These are phyloP conservation scores for Vitis rupestris DNA, from an alignment of 164 flowering plant genomes.

Conservation along the genomic window DNA sequence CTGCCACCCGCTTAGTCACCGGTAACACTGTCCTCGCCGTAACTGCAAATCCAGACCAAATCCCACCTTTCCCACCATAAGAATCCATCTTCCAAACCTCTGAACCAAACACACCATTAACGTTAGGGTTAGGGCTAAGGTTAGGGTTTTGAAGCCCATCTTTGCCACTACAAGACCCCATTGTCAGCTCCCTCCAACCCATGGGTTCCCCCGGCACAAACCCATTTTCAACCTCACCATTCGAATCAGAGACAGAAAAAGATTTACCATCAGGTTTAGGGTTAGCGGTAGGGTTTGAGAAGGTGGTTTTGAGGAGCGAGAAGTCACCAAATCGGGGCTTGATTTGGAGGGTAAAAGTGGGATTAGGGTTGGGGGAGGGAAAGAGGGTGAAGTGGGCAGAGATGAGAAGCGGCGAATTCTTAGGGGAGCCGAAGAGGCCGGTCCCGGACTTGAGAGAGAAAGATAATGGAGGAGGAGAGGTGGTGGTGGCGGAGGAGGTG, in stretches of 20 bases:
- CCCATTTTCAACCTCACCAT: slow-evolving; percentile 11
- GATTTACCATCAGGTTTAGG: not conserved
- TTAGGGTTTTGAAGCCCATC: slow-evolving; percentile 11
- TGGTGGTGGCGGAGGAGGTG: slow-evolving; percentile 21
- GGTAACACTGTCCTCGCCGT: slow-evolving; percentile 59
- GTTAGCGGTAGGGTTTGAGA: slow-evolving; percentile 23
- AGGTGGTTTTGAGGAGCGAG: slow-evolving; percentile 40
- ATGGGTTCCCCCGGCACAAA: slow-evolving; percentile 13
- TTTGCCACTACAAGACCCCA: slow-evolving; percentile 24
- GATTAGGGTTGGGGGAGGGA: slow-evolving; percentile 24
- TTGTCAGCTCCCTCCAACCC: slow-evolving; percentile 30
- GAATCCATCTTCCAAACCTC: slow-evolving; percentile 25
- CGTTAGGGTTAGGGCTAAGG: slow-evolving; percentile 4
- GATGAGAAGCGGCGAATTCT: slow-evolving; percentile 43
- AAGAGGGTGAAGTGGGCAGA: slow-evolving; percentile 39
- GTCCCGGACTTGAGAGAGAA: slow-evolving; percentile 66
- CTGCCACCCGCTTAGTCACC: slow-evolving; percentile 32
- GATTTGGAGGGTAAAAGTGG: slow-evolving; percentile 41
- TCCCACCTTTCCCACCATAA: slow-evolving; percentile 24
- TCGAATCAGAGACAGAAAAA: slow-evolving; percentile 5
- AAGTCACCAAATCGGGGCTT: slow-evolving; percentile 56
- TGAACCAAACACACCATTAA: slow-evolving; percentile 26
- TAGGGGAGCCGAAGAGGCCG: slow-evolving; percentile 60
- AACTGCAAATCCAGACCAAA: slow-evolving; percentile 48
- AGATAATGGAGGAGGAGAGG: slow-evolving; percentile 33